Percentiles rank a stretch among this genome's conserved stretches.
Conservation (phyloP, 805 yeast genomes). For the Citeromyces matritensis region DNA sequence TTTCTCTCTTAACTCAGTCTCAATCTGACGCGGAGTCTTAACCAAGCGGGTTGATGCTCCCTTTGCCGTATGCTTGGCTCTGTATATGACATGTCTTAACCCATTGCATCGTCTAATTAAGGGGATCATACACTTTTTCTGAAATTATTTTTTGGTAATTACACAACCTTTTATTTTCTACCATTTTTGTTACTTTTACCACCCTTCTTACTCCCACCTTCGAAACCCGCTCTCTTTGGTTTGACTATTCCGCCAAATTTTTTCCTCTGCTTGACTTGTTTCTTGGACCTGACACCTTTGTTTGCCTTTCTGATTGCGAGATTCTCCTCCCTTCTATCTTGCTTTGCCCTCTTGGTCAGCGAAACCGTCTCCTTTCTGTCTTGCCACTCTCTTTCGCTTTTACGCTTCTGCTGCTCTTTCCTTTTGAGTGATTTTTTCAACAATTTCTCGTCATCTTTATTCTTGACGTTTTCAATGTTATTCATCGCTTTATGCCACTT, state of each 20-base stretch:
- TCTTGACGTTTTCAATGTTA: constrained; percentile 78
- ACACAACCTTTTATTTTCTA: neutral
- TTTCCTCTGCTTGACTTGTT: constrained; percentile 52
- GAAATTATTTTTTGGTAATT: neutral
- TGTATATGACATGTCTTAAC: neutral
- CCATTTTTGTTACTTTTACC: constrained; percentile 1
- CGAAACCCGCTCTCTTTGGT: constrained; percentile 71
- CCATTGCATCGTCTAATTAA: neutral
- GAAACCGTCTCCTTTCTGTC: constrained; percentile 76
- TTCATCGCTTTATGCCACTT: constrained; percentile 77
- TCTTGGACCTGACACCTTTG: constrained; percentile 67
- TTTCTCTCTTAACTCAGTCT: neutral
- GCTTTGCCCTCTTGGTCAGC: constrained; percentile 58
- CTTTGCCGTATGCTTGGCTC: too few species aligned
- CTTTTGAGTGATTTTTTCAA: constrained; percentile 76
- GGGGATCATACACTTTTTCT: neutral
- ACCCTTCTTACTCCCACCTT: constrained; percentile 31
- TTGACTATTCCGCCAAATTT: constrained; percentile 43
- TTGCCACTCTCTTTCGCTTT: constrained; percentile 83
- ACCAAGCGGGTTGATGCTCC: neutral
- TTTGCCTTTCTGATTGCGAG: constrained; percentile 73
- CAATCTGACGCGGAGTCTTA: neutral
- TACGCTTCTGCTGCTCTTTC: constrained; percentile 70
- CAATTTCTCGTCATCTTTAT: constrained; percentile 81
- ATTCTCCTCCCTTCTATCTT: constrained; percentile 86